Base-by-base conservation (phyloP, 139 green algal species). In the Ettlia oleoabundans region DNA sequence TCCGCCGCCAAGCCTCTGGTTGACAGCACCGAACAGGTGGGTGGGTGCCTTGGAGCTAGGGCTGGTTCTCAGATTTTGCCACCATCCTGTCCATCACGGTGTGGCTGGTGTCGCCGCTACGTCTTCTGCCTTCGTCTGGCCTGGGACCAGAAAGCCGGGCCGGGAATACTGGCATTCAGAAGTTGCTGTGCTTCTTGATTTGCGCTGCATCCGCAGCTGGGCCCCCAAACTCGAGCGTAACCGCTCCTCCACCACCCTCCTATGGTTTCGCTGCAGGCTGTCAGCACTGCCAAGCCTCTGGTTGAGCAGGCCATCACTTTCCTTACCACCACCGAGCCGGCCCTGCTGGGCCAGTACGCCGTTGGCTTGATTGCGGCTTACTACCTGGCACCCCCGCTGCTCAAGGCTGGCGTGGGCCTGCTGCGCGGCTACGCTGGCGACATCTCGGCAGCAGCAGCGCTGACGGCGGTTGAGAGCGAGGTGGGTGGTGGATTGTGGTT, bases 341-440 rank as follows among this genome's bases (percentile, higher is more conserved):
- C 82, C 5, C 85, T 87, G 6, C 86, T 97, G 68, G 92, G 81
- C 33, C 85, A 97, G 89, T 93, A 93, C 47, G 92, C 81, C 2
- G 18, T 88, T 4, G 85, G 85, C 15, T 37, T 84, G 18, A 33
- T 86, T 9, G 85, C 73, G 0, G 38, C 80, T 32, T 92, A 84
- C 68, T 91, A 84, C 62, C 68, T 92, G 61, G 72, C 73, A 3
- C 93, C 93, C 1, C 47, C 79, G 1, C 43, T 95, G 40, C 35
- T 94, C 76, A 89, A 88, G 53, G 61, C 55, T 4, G 26, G 30
- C 10, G 47, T 86, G 32, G 91, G 89, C 75, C 47, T 68, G 21
- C 73, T 93, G 68, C 83, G 91, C 32, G 92, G 90, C 35, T 93
- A 88, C 70, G 86, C 86, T 18, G 91, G 91, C 22, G 82, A 94